phyloP scores from a whole-genome alignment of 805 yeast species.

The Candida pseudofarinosa region DNA sequence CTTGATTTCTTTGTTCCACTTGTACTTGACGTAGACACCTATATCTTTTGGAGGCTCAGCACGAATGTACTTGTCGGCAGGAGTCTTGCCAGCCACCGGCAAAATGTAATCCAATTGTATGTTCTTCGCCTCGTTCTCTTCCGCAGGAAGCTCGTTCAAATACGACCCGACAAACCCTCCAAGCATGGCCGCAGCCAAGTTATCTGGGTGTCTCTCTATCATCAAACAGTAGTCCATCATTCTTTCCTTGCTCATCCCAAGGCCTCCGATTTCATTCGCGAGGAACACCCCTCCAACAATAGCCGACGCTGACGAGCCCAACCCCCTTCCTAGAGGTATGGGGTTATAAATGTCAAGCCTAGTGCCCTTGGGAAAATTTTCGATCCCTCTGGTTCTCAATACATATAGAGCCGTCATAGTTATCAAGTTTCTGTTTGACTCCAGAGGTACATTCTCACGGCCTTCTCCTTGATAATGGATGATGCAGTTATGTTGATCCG shows the following conservation, averaged over 20 bases:
- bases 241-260: constrained; percentile 70
- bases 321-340: constrained; percentile 93
- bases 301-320: constrained; percentile 98
- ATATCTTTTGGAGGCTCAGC: constrained; percentile 71
- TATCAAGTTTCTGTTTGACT: constrained; percentile 75
- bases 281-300: constrained; percentile 94
- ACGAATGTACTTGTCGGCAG: constrained; percentile 45
- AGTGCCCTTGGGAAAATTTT: constrained; percentile 81
- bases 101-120: constrained; percentile 83
- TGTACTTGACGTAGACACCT: constrained; percentile 84
- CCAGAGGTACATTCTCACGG: constrained; percentile 71
- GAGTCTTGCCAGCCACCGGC: constrained; percentile 59
- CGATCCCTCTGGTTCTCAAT: constrained; percentile 73
- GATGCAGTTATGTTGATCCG: constrained; percentile 65
- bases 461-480: constrained; percentile 79
- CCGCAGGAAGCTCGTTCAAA: constrained; percentile 70
- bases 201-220: constrained; percentile 98
- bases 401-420: constrained; percentile 93
- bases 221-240: constrained; percentile 87
- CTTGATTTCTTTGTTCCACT: constrained; percentile 75
- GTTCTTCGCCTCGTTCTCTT: constrained; percentile 70
- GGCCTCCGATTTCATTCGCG: constrained; percentile 78
- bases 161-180: constrained; percentile 98
- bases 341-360: constrained; percentile 79
- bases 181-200: constrained; percentile 97